Conservation (phyloP, 2,329 filamentous ascomycete species). For the Diplodia mutila region DNA sequence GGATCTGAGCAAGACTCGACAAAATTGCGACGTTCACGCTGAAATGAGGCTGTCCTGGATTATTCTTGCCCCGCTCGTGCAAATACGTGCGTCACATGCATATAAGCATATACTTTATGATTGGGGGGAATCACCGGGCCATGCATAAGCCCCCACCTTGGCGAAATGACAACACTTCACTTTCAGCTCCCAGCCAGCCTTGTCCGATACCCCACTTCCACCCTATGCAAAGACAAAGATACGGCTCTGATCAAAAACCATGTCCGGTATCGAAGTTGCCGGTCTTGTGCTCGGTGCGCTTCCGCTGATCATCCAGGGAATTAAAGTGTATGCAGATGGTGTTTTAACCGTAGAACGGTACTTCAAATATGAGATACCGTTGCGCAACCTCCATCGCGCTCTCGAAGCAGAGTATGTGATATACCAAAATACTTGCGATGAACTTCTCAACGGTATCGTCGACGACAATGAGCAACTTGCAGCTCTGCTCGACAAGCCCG, state of each 20-base stretch:
- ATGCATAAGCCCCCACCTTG: background rate
- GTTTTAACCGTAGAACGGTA: constrained; percentile 37
- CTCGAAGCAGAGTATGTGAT: constrained; percentile 33
- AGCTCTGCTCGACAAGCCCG: constrained; percentile 32
- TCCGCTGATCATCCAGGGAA: constrained; percentile 36
- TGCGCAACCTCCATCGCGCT: constrained; percentile 32
- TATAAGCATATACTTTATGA: background rate
- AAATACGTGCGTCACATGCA: background rate
- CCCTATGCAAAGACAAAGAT: background rate
- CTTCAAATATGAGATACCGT: constrained; percentile 32
- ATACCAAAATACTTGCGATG: constrained; percentile 36
- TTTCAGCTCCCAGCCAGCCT: background rate
- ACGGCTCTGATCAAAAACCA: background rate
- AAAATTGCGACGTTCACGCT: background rate
- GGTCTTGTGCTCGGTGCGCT: constrained; percentile 36
- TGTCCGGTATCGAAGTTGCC: constrained; percentile 35
- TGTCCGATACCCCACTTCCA: background rate
- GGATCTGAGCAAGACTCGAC: background rate
- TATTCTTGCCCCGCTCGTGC: background rate
- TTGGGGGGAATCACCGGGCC: background rate
- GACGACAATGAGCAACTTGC: constrained; percentile 30
- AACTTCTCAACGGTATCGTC: constrained; percentile 33
- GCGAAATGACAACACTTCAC: background rate
- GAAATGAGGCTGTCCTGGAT: background rate
- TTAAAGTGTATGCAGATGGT: constrained; percentile 40